Percentiles rank a stretch among this genome's conserved stretches.
These are phyloP conservation scores for Ophiostoma perfectum DNA, from an alignment of 2,329 filamentous ascomycete species.

Conservation along the genomic window DNA sequence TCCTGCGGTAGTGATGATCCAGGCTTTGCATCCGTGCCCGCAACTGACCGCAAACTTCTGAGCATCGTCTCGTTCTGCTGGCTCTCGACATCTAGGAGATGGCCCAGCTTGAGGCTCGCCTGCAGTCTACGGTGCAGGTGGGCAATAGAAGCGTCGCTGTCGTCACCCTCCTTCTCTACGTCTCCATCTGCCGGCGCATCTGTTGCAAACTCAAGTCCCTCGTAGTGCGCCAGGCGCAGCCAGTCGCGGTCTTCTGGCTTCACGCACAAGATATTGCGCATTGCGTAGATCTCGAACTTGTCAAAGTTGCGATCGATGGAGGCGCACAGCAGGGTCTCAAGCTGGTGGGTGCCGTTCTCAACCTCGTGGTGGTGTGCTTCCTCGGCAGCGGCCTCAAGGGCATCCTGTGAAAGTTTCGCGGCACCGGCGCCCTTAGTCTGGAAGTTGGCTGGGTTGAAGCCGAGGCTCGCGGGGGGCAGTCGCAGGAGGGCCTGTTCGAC, in stretches of 20 bases:
- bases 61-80: slow-evolving; percentile 68
- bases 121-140: slow-evolving; percentile 67
- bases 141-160: slow-evolving; percentile 55
- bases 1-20: slow-evolving; percentile 26
- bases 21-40: slow-evolving; percentile 29
- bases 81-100: slow-evolving; percentile 63
- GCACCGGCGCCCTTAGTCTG: slow-evolving; percentile 21
- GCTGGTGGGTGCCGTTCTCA: slow-evolving; percentile 78
- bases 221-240: slow-evolving; percentile 80
- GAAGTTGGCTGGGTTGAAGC: slow-evolving; percentile 57
- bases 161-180: slow-evolving; percentile 26
- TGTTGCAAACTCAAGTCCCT: slow-evolving; percentile 52
- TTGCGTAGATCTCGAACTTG: slow-evolving; percentile 80
- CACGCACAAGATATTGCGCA: slow-evolving; percentile 77
- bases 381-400: slow-evolving; percentile 32
- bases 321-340: slow-evolving; percentile 74
- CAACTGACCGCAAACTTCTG: slow-evolving; percentile 49
- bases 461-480: slow-evolving; percentile 68
- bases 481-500: slow-evolving; percentile 76
- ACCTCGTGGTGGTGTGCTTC: slow-evolving; percentile 63
- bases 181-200: slow-evolving; percentile 15
- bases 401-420: slow-evolving; percentile 16
- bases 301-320: slow-evolving; percentile 82
- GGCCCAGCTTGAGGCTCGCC: slow-evolving; percentile 72
- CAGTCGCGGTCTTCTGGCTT: slow-evolving; percentile 65